Evolutionary conservation across 805 yeast genomes (phyloP).

Genomic region (Metschnikowia gelsemii): DNA sequence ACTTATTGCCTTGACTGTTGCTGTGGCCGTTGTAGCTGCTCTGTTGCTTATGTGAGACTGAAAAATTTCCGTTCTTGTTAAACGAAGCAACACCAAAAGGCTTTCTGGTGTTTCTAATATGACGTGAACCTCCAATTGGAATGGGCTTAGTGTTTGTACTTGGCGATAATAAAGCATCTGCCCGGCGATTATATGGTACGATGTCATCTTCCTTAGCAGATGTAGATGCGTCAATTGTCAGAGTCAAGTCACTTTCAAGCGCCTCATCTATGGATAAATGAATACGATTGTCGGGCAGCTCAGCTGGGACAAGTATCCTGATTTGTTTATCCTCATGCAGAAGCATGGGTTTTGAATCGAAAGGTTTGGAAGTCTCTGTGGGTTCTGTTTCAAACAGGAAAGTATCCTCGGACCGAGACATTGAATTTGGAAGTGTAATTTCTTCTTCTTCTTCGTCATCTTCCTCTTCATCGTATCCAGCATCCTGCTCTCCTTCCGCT

Average conservation of each 20-base stretch:
- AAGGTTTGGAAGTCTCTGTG: not conserved
- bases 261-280: slow-evolving; percentile 11
- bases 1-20: slow-evolving; percentile 25
- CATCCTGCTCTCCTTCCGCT: slow-evolving; percentile 24
- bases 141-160: slow-evolving; percentile 40
- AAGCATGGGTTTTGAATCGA: not conserved
- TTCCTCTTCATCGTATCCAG: slow-evolving; percentile 24
- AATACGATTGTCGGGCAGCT: slow-evolving; percentile 4
- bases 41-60: slow-evolving; percentile 11
- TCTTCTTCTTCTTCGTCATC: slow-evolving; percentile 4
- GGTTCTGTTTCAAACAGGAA: slow-evolving; percentile 6
- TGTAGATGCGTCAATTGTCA: not conserved
- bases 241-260: slow-evolving; percentile 12
- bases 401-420: slow-evolving; percentile 5
- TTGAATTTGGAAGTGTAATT: not conserved
- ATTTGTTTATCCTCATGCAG: not conserved
- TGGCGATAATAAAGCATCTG: slow-evolving; percentile 43
- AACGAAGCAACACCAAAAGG: slow-evolving; percentile 69
- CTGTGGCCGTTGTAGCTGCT: slow-evolving; percentile 11
- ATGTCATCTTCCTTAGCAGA: slow-evolving; percentile 11
- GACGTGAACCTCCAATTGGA: slow-evolving; percentile 35
- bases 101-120: slow-evolving; percentile 47
- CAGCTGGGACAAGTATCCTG: not conserved
- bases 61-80: slow-evolving; percentile 24
- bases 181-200: slow-evolving; percentile 40